These are phyloP conservation scores for Blastocystis sp. DNA, from an alignment of 352 stramenopile species.

Conservation along the genomic window DNA sequence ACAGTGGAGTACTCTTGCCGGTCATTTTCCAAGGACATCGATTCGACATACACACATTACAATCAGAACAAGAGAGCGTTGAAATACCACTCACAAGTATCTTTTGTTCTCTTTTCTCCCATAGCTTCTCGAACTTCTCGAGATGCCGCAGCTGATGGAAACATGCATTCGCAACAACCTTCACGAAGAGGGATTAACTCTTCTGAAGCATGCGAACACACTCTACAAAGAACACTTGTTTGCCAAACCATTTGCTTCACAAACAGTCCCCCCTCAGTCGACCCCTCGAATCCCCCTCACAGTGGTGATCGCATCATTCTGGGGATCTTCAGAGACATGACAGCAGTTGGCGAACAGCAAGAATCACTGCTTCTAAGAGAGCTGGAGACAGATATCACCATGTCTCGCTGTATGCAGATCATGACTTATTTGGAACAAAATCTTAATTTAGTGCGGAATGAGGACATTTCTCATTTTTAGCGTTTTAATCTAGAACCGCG, in stretches of 20 bases:
- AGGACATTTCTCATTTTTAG: too few relatives aligned
- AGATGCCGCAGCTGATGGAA: slow-evolving; percentile 92
- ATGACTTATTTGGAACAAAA: slow-evolving; percentile 26
- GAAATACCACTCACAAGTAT: slow-evolving; percentile 71
- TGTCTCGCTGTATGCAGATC: slow-evolving; percentile 31
- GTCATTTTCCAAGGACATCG: slow-evolving; percentile 43
- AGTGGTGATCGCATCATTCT: slow-evolving; percentile 6
- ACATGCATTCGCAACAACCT: slow-evolving; percentile 89
- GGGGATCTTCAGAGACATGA: slow-evolving; percentile 46
- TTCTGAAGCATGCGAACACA: slow-evolving; percentile 18
- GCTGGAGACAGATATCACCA: slow-evolving; percentile 46
- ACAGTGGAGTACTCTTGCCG: slow-evolving; percentile 58
- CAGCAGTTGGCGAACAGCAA: slow-evolving; percentile 24
- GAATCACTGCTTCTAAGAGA: slow-evolving; percentile 23
- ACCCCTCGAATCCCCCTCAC: neutral
- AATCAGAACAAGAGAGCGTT: slow-evolving; percentile 80
- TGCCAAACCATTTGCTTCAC: neutral
- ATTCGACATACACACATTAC: slow-evolving; percentile 63
- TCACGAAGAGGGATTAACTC: slow-evolving; percentile 84
- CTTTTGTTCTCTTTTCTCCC: slow-evolving; percentile 19
- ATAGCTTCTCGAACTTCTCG: slow-evolving; percentile 86
- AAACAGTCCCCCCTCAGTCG: neutral
- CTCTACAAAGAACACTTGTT: slow-evolving; percentile 53
- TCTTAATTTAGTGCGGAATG: neutral
- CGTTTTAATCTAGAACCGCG: neutral